Conservation (phyloP, 176 grass and related monocot genomes). For the Cenchrus americanus region DNA sequence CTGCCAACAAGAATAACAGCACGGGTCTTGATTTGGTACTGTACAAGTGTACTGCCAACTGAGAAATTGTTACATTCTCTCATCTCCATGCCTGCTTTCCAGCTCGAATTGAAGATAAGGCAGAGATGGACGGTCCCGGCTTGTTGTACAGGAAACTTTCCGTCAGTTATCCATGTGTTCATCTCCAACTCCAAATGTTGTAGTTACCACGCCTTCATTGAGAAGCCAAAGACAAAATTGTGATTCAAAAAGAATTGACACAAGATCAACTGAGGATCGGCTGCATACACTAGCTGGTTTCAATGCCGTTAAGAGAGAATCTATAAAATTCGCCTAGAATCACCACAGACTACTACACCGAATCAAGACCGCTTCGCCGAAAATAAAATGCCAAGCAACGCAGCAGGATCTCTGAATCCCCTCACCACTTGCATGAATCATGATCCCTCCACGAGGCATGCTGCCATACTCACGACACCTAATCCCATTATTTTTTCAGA, state of each 20-base stretch:
- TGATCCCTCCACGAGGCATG: too few species aligned
- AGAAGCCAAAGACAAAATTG: too few species aligned
- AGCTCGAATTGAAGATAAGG: background rate
- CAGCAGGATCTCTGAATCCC: constrained; percentile 25
- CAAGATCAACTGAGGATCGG: too few species aligned
- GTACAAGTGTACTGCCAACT: background rate
- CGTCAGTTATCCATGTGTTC: background rate
- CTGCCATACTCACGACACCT: background rate
- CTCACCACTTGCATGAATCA: constrained; percentile 5
- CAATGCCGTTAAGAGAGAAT: constrained; percentile 22
- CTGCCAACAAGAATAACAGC: too few species aligned
- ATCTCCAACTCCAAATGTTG: too few species aligned
- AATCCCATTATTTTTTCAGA: background rate
- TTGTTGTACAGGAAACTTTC: background rate
- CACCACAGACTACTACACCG: background rate
- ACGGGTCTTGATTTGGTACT: background rate
- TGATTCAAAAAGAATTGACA: too few species aligned
- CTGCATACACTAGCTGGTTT: background rate
- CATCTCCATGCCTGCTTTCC: background rate
- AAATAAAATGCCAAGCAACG: background rate
- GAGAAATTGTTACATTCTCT: background rate
- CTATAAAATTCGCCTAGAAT: constrained; percentile 1
- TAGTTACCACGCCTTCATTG: too few species aligned
- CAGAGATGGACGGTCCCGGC: background rate
- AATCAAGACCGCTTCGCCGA: background rate